Evolutionary conservation across 1,139 yeast genomes (phyloP), one percentile per base, ranked within the genome.

Genomic region (Yamadazyma aaseri): DNA sequence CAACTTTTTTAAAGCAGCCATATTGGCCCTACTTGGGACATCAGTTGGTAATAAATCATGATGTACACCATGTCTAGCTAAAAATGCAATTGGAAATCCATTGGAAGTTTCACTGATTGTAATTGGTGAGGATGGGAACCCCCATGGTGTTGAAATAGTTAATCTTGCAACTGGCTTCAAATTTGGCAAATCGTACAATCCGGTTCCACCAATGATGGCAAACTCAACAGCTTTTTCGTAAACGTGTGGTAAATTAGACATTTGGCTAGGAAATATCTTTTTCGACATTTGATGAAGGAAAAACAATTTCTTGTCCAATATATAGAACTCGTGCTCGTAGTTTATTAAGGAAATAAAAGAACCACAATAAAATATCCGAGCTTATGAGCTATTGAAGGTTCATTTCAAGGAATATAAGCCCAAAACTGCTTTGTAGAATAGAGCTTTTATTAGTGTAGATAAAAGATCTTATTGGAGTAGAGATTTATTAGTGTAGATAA

Each of bases 171-270:
- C 94, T 3, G 96, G 95, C 31, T 81, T 75, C 43, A 90, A 70
- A 38, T 86, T 79, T 28, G 85, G 87, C 41, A 92, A 72, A 39
- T 86, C 85, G 68, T 92, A 92, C 29, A 92, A 74, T n/a, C 99
- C 99, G 3, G 98, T 92, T 28, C 98, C 98, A 25, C 98, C 98
- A 56, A 92, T 92, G 45, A 92, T 79, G 29, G 95, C 97, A 31
- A 92, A 71, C 28, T 78, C 73, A 17, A 92, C 86, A 24, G 58
- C 58, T 30, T 60, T 62, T 32, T 58, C 60, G 53, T 59, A 71
- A 28, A 55, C 48, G 46, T 63, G 71, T 10, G 76, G 76, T 25
- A 38, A 34, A 24, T 41, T 44, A 8, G 40, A 30, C 47, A 44
- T 41, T 16, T 32, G 34, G 29, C 26, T 37, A 17, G 44, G 45